Base-by-base conservation (phyloP, 805 yeast species). In the Ogataea paraovalis region DNA sequence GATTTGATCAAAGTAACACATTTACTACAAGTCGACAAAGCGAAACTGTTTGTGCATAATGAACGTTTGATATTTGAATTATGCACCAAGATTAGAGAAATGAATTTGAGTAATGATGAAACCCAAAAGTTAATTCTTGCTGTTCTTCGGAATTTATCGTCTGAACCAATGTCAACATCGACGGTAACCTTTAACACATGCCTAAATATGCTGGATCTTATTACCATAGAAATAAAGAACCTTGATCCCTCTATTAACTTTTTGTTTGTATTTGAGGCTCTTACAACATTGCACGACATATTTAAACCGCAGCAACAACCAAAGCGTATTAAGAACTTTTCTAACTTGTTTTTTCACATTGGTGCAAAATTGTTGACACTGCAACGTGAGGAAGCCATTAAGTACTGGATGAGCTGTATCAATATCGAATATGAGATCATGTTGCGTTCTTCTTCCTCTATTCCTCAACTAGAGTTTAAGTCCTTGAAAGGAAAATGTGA, bases 241-340 rank as follows among this genome's bases (percentile, higher is more conserved):
- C 12, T 58, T 6, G 42, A 44, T 20, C 46, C 54, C 6, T 3
- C 19, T 3, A n/a, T 27, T 19, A 18, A 48, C 25, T 37, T 32
- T n/a, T 10, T 19, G 3, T 46, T 53, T 49, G 40, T 19, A 30
- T 37, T 45, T 34, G 39, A 48, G 7, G 34, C 47, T 9, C 27
- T 59, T 22, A 18, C 27, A 5, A 7, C 37, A 60, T 42, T 68
- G 61, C 28, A 40, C 42, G 19, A 53, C 10, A 18, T 45, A 34
- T 28, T 59, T 47, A 41, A 73, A 67, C 33, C 44, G 40, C 43
- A 47, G 6, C 19, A 33, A 5, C 60, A 61, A 18, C 47, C 46
- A 2, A 76, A 73, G 50, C 58, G 83, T 47, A 57, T 75, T 6
- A 64, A 70, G 42, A 78, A 77, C 54, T 51, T 79, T 3, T 71